Conservation (phyloP, 1,284 basidiomycete genomes). For the Apiotrichum gamsii region DNA sequence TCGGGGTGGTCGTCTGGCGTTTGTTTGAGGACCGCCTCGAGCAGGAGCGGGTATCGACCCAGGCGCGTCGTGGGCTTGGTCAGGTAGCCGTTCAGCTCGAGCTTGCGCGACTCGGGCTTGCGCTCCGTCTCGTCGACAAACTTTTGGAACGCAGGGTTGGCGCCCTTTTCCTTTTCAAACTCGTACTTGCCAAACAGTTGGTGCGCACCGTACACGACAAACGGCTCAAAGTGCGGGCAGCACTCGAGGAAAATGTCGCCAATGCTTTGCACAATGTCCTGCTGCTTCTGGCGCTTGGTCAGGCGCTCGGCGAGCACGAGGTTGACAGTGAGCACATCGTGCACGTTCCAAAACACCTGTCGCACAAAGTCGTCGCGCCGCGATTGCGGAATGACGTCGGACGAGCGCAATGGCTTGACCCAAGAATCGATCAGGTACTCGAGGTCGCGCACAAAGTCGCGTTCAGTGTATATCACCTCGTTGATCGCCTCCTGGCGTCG, state of each 20-base stretch:
- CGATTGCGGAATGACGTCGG: slow-evolving; percentile 64
- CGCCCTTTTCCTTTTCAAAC: slow-evolving; percentile 95
- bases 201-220: slow-evolving; percentile 92
- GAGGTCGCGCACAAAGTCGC: slow-evolving; percentile 95
- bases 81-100: slow-evolving; percentile 95
- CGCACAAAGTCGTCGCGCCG: slow-evolving; percentile 80
- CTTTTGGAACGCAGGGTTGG: slow-evolving; percentile 86
- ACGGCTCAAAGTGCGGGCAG: slow-evolving; percentile 83
- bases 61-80: slow-evolving; percentile 97
- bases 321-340: slow-evolving; percentile 90
- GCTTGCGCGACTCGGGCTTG: slow-evolving; percentile 86
- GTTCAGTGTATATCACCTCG: slow-evolving; percentile 96
- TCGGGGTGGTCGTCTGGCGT: slow-evolving; percentile 88
- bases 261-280: slow-evolving; percentile 84
- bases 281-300: slow-evolving; percentile 89
- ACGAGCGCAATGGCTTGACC: slow-evolving; percentile 74
- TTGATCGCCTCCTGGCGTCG: slow-evolving; percentile 98
- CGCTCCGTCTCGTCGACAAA: slow-evolving; percentile 96
- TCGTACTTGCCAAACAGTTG: slow-evolving; percentile 98
- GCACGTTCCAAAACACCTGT: slow-evolving; percentile 97
- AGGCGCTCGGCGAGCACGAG: slow-evolving; percentile 84
- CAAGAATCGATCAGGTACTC: slow-evolving; percentile 94
- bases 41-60: slow-evolving; percentile 86
- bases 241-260: slow-evolving; percentile 86
- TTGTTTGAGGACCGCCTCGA: slow-evolving; percentile 89